phyloP scores from a whole-genome alignment of 306 rosid genomes.

The Rubus parviflorus region DNA sequence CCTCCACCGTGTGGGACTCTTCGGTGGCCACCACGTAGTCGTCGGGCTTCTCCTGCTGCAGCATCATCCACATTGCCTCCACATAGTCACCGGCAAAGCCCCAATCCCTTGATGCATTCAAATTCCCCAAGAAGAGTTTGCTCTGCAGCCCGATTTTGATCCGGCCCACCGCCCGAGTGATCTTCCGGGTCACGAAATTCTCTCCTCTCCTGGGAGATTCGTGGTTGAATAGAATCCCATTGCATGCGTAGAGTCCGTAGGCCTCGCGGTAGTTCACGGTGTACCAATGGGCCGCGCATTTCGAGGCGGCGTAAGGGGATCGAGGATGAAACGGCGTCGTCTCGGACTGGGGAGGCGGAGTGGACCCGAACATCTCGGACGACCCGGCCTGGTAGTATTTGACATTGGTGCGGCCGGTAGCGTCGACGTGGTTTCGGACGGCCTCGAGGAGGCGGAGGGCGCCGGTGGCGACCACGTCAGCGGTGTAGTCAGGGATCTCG shows the following conservation, averaged over 20 bases:
- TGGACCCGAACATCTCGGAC: constrained; percentile 91
- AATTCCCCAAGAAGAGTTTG: constrained; percentile 77
- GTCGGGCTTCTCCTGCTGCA: constrained; percentile 91
- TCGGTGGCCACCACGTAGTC: constrained; percentile 97
- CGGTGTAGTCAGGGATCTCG: constrained; percentile 98
- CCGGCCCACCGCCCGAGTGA: constrained; percentile 89
- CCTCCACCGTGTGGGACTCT: constrained; percentile 91
- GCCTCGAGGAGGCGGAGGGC: constrained; percentile 91
- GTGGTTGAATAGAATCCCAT: constrained; percentile 91
- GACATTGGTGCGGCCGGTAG: constrained; percentile 63
- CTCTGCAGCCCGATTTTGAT: constrained; percentile 91
- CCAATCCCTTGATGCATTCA: constrained; percentile 93
- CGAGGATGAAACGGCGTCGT: constrained; percentile 90
- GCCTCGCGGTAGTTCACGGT: constrained; percentile 97
- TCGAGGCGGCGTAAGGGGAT: constrained; percentile 94
- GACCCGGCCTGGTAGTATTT: constrained; percentile 97
- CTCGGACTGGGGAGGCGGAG: constrained; percentile 90
- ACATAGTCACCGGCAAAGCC: constrained; percentile 97
- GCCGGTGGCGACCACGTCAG: constrained; percentile 96
- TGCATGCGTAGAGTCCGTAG: constrained; percentile 82
- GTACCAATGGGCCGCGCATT: constrained; percentile 99
- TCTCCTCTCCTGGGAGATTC: constrained; percentile 89
- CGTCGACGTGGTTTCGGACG: constrained; percentile 81
- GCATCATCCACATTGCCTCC: constrained; percentile 99
- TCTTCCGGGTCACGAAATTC: constrained; percentile 95